Base-by-base conservation (phyloP, 805 yeast genomes). In the Priceomyces medius region DNA sequence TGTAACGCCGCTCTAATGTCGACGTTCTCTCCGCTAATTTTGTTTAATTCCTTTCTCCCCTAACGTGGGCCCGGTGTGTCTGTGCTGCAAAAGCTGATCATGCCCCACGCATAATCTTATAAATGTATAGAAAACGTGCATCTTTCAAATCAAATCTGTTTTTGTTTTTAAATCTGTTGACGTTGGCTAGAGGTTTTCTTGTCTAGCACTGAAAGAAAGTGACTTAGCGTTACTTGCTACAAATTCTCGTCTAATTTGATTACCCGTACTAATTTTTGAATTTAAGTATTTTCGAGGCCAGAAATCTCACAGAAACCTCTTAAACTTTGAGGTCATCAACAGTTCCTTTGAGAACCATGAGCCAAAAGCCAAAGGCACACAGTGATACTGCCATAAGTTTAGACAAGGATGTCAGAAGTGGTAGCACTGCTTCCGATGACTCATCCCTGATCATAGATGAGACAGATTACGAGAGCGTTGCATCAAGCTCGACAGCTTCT, bases 241-340 rank as follows among this genome's bases (percentile, higher is more conserved):
- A n/a, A n/a, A n/a, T n/a, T n/a, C n/a, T n/a, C n/a, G n/a, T 12
- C 9, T 9, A 9, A 23, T 12, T 23, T 23, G 27, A 23, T 23
- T 9, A 12, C 12, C 27, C 9, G 12, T 23, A 9, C 27, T 23
- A 9, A 23, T 9, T 23, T 12, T 12, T 23, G 27, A 12, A 9
- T 23, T 23, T 23, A 12, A 9, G 9, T 23, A 23, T 9, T 23
- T 12, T 23, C 27, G 27, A 23, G 27, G 12, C 10, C n/a, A 1
- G 73, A 41, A n/a, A 69, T 60, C 40, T 68, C 58, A 3, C 67
- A 64, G 38, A 68, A 66, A 4, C 67, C 72, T 3, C 67, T 58
- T 26, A 55, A 54, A 43, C 60, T 61, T 52, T 64, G 63, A 4
- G 69, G 68, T 5, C 58, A 38, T 17, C 65, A 53, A 43, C 68